Conservation (phyloP, 768 basidiomycete species). For the Russula griseocarnosa region DNA sequence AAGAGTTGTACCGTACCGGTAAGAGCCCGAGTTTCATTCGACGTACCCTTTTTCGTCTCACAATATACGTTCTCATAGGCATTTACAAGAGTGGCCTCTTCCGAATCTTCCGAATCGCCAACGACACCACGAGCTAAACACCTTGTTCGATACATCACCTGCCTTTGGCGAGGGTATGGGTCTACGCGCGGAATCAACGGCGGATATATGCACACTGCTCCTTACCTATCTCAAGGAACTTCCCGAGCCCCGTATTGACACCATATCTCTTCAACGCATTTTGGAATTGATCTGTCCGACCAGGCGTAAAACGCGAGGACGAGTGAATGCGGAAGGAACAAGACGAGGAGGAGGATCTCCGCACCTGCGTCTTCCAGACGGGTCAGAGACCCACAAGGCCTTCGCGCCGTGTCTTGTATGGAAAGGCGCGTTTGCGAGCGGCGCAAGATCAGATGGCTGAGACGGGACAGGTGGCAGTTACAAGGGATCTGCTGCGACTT, state of each 20-base stretch:
- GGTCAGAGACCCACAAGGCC: constrained; percentile 26
- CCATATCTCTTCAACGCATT: constrained; percentile 41
- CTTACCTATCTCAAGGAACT: constrained; percentile 47
- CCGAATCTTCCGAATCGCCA: constrained; percentile 41
- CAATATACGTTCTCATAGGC: constrained; percentile 29
- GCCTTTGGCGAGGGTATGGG: constrained; percentile 31
- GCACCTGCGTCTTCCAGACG: constrained; percentile 32
- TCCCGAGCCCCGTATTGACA: constrained; percentile 47
- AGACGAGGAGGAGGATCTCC: constrained; percentile 36
- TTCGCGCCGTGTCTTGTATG: constrained; percentile 29
- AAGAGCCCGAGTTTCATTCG: background rate
- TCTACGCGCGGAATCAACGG: constrained; percentile 33
- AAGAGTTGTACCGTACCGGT: constrained; percentile 48
- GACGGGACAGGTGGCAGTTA: constrained; percentile 36
- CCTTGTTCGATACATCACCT: constrained; percentile 38
- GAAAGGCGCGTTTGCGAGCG: constrained; percentile 4
- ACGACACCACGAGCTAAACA: constrained; percentile 40
- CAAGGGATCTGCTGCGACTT: constrained; percentile 50
- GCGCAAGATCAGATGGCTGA: constrained; percentile 26
- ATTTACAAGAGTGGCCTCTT: constrained; percentile 44
- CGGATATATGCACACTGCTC: constrained; percentile 45
- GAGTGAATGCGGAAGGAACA: constrained; percentile 33
- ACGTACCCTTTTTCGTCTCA: background rate
- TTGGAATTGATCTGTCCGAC: constrained; percentile 44
- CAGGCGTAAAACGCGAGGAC: constrained; percentile 39